A percentile compares a stretch with the other conserved stretches of the same genome.
Conservation (phyloP, 371 early-diverging fungal species). For the Rhizopus microsporus region DNA sequence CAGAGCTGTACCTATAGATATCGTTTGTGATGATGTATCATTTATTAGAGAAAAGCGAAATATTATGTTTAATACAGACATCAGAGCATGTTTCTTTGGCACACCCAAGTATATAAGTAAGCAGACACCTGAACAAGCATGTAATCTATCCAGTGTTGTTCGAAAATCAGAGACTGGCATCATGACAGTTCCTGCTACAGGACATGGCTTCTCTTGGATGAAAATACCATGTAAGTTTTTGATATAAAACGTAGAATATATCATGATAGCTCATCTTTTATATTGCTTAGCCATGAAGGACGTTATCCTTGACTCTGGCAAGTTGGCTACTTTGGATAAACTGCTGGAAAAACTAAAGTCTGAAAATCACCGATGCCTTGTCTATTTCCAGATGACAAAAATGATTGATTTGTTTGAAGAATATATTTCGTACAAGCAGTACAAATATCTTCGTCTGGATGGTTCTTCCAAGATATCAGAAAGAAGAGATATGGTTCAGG, state of each 20-base stretch:
- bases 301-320: constrained; percentile 93
- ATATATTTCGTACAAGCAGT: constrained; percentile 87
- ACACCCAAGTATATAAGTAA: constrained; percentile 31
- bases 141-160: constrained; percentile 22
- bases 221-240: constrained; percentile 43
- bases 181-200: constrained; percentile 36
- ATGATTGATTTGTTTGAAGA: constrained; percentile 98
- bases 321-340: constrained; percentile 87
- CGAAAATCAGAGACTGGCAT: constrained; percentile 32
- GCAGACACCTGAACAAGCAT: constrained; percentile 18
- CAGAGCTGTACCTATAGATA: constrained; percentile 68
- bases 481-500: constrained; percentile 91
- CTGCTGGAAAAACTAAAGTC: constrained; percentile 86
- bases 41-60: constrained; percentile 60
- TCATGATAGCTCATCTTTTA: background rate
- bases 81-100: constrained; percentile 56
- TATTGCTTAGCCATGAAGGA: constrained; percentile 67
- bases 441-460: constrained; percentile 93
- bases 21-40: constrained; percentile 66
- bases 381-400: constrained; percentile 99
- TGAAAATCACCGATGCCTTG: constrained; percentile 92
- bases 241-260: background rate
- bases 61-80: constrained; percentile 50
- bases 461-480: constrained; percentile 93
- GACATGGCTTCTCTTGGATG: constrained; percentile 49